phyloP scores from a whole-genome alignment of 257 asterid species.

The Vinca minor region DNA sequence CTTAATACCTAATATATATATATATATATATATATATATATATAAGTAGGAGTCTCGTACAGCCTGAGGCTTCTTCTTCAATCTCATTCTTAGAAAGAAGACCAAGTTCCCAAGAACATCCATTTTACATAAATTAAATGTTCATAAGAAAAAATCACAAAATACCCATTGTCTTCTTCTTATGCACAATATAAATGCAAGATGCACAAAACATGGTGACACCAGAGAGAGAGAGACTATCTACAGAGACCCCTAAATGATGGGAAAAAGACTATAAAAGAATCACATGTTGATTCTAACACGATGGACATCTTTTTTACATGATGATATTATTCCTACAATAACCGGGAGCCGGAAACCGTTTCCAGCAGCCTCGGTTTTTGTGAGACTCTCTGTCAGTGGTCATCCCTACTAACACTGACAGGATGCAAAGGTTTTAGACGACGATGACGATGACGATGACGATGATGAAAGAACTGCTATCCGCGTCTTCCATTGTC shows the following conservation, averaged over 20 bases:
- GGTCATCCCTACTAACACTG: conserved; percentile 47
- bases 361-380: conserved; percentile 41
- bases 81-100: no score
- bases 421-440: conserved; percentile 40
- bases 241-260: conserved; percentile 54
- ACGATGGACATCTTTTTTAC: no score
- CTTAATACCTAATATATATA: no score
- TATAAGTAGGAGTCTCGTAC: no score
- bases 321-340: conserved; percentile 35
- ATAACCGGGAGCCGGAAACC: conserved; percentile 50
- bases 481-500: conserved; percentile 44
- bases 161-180: conserved; percentile 15
- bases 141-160: no score
- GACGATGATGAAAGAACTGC: conserved; percentile 38
- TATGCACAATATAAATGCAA: conserved; percentile 47
- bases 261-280: conserved; percentile 46
- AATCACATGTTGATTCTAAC: conserved; percentile 93
- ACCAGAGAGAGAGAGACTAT: conserved; percentile 34
- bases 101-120: no score
- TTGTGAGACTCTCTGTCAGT: conserved; percentile 43
- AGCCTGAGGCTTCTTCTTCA: no score
- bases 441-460: conserved; percentile 11
- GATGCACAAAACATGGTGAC: no score
- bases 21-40: no score
- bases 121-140: conserved; percentile 24